A percentile compares a stretch with the other conserved stretches of the same genome.
phyloP scores from a whole-genome alignment of 108 stramenopile genomes.

The Nannochloropsis gaditana region DNA sequence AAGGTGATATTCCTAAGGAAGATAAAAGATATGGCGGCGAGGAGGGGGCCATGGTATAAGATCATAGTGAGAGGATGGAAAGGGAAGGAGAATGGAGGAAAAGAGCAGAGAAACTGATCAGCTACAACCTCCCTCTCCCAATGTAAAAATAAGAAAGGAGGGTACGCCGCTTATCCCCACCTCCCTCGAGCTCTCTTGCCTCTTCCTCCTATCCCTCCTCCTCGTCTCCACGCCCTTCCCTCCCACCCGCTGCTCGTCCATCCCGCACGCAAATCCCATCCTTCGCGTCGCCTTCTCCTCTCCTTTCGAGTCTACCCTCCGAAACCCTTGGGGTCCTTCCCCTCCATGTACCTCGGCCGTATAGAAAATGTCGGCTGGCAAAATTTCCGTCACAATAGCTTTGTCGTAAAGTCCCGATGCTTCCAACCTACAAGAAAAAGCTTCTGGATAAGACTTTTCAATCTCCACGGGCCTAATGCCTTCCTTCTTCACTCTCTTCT shows the following conservation, averaged over 20 bases:
- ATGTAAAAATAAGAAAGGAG: not conserved
- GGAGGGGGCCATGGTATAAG: not conserved
- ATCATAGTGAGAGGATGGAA: not conserved
- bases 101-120: too few species aligned
- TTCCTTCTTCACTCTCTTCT: not conserved
- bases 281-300: too few species aligned
- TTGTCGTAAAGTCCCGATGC: not conserved
- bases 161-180: too few species aligned
- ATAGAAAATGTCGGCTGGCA: not conserved
- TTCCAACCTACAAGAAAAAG: not conserved
- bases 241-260: too few species aligned
- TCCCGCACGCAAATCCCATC: too few species aligned
- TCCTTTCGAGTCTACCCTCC: too few species aligned
- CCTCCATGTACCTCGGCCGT: not conserved
- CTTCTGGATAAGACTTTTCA: too few species aligned
- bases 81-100: not conserved
- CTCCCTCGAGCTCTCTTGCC: not conserved
- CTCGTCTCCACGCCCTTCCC: not conserved
- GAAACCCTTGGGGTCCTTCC: too few species aligned
- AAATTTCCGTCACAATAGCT: slow-evolving; percentile 18
- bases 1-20: not conserved
- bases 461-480: too few species aligned
- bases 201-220: not conserved
- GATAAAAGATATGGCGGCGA: not conserved
- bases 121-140: too few species aligned